Conservation (phyloP, 1,284 basidiomycete species). For the Cerioporus squamosus region DNA sequence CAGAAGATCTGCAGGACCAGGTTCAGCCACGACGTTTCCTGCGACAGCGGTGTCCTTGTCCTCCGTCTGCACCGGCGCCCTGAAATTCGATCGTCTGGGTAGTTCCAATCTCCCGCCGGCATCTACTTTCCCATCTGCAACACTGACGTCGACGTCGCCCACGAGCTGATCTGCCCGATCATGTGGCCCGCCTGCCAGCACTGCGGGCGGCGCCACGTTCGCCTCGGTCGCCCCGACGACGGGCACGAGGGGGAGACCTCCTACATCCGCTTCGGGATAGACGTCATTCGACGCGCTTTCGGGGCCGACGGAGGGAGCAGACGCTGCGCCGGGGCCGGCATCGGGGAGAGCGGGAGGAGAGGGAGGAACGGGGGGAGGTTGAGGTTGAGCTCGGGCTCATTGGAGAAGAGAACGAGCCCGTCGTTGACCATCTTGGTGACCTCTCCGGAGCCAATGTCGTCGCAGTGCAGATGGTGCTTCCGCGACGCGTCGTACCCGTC, state of each 20-base stretch:
- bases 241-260: too few relatives aligned
- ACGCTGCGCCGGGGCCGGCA: too few relatives aligned
- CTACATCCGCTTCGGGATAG: too few relatives aligned
- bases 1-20: too few relatives aligned
- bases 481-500: constrained; percentile 32
- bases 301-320: too few relatives aligned
- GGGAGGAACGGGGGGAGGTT: too few relatives aligned
- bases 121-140: constrained; percentile 3
- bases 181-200: neutral
- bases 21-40: too few relatives aligned
- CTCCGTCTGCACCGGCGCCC: neutral
- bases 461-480: constrained; percentile 23
- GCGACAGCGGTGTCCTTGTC: neutral
- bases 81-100: constrained; percentile 4
- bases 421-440: constrained; percentile 29
- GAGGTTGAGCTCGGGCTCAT: constrained; percentile 11
- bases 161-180: constrained; percentile 6
- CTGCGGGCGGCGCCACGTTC: neutral
- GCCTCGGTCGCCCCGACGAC: neutral
- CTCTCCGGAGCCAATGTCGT: constrained; percentile 32
- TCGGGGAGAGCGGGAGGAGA: neutral
- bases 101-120: neutral
- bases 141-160: constrained; percentile 9
- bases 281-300: too few relatives aligned
- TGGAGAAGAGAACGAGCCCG: constrained; percentile 24